A percentile compares a stretch with the other conserved stretches of the same genome.
Conservation (phyloP, 257 asterid species). For the Capsicum pubescens region DNA sequence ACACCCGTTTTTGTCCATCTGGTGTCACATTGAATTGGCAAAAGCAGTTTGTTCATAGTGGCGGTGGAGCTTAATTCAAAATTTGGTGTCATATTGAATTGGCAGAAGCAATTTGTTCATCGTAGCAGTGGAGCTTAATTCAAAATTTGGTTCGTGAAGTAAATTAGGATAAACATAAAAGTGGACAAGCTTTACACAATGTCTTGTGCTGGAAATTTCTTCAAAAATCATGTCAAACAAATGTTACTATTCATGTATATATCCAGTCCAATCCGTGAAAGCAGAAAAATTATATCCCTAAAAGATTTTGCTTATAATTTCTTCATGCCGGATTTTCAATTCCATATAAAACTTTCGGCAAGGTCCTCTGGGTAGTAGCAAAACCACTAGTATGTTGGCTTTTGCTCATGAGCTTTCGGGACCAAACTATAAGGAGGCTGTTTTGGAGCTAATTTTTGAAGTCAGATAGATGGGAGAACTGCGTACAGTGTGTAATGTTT, state of each 20-base stretch:
- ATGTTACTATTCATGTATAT: not conserved
- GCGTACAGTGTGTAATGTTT: too few relatives aligned
- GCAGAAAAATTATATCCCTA: conserved; percentile 1
- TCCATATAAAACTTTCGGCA: conserved; percentile 28
- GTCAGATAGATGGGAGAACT: too few relatives aligned
- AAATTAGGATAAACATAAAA: not conserved
- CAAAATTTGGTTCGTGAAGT: not conserved
- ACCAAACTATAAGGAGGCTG: conserved; percentile 85
- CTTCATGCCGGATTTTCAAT: not conserved
- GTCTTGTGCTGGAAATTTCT: not conserved
- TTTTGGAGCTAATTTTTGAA: conserved; percentile 62
- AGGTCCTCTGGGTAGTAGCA: conserved; percentile 99
- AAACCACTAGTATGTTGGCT: conserved; percentile 92
- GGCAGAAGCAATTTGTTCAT: conserved; percentile 20
- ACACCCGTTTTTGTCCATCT: not conserved
- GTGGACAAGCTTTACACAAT: not conserved
- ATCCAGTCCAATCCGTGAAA: not conserved
- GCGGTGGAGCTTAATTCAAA: too few relatives aligned
- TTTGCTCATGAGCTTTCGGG: conserved; percentile 97
- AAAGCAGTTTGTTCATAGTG: not conserved
- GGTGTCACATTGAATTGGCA: conserved; percentile 4
- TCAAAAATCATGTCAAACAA: not conserved
- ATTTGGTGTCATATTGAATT: not conserved
- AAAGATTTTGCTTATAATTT: not conserved
- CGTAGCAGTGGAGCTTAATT: not conserved